Evolutionary conservation across 2,329 filamentous ascomycete genomes (phyloP).

Genomic region (Trichoderma harzianum): DNA sequence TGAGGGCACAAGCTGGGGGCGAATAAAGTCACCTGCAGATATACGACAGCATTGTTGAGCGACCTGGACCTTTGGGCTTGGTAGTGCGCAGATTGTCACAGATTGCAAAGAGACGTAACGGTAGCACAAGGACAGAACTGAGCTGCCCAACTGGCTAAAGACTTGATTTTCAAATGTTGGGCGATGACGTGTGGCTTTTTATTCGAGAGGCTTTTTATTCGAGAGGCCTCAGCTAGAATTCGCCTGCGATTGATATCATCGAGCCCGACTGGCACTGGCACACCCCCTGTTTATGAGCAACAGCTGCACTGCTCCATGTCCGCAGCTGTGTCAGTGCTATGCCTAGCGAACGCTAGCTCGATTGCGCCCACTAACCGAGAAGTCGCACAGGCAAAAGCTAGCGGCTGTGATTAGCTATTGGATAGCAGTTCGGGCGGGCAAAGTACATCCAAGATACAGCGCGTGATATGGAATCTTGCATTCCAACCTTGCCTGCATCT

Average conservation of each 20-base stretch:
- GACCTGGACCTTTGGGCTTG: no score
- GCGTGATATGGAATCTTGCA: neutral
- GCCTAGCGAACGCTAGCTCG: neutral
- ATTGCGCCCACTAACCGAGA: neutral
- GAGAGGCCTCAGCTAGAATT: conserved; percentile 1
- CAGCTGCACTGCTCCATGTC: no score
- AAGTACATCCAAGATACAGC: neutral
- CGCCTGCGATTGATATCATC: conserved; percentile 12
- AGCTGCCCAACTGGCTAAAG: neutral
- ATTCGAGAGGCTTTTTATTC: neutral
- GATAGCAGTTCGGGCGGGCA: neutral
- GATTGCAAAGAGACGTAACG: neutral
- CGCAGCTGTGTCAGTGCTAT: neutral
- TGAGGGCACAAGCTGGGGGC: neutral
- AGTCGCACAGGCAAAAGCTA: neutral
- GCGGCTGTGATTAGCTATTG: conserved; percentile 2
- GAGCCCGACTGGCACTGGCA: neutral
- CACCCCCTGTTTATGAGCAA: neutral
- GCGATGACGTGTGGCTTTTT: conserved; percentile 12
- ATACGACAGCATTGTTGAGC: neutral
- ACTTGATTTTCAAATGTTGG: neutral
- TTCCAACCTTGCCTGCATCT: neutral
- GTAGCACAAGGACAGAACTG: neutral
- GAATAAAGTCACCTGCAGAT: conserved; percentile 8
- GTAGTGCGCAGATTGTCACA: neutral